A percentile compares a stretch with the other conserved stretches of the same genome.
These are phyloP conservation scores for Suillus subalutaceus DNA, from an alignment of 768 basidiomycete genomes.

Conservation along the genomic window DNA sequence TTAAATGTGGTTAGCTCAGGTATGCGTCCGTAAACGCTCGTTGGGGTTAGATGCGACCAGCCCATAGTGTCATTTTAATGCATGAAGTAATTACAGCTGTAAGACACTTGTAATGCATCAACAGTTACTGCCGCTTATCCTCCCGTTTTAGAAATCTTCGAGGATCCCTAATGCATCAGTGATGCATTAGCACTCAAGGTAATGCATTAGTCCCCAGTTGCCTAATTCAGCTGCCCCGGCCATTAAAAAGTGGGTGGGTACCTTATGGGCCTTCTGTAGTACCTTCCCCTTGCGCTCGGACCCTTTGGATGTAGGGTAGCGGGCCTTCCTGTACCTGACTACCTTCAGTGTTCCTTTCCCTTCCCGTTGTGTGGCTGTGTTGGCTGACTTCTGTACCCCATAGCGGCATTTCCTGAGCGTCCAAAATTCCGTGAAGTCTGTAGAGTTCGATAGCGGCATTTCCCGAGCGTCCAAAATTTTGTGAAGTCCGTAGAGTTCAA, in stretches of 20 bases:
- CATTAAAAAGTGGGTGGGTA: conserved; percentile 2
- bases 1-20: too few relatives aligned
- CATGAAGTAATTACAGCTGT: neutral
- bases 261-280: conserved; percentile 1
- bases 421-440: too few relatives aligned
- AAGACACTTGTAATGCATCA: conserved; percentile 3
- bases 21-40: too few relatives aligned
- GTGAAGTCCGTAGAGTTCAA: neutral
- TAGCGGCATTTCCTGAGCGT: too few relatives aligned
- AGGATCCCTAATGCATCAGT: neutral
- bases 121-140: neutral
- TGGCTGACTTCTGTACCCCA: too few relatives aligned
- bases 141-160: neutral
- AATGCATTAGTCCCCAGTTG: neutral
- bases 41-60: too few relatives aligned
- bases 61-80: conserved; percentile 1
- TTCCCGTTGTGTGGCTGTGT: too few relatives aligned
- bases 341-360: too few relatives aligned
- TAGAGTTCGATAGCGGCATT: neutral
- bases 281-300: neutral
- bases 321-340: conserved; percentile 1
- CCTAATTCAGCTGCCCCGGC: neutral
- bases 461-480: neutral
- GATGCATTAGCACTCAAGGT: neutral
- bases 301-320: conserved; percentile 1